phyloP scores from a whole-genome alignment of 495 filamentous ascomycete genomes.

The Evernia prunastri region DNA sequence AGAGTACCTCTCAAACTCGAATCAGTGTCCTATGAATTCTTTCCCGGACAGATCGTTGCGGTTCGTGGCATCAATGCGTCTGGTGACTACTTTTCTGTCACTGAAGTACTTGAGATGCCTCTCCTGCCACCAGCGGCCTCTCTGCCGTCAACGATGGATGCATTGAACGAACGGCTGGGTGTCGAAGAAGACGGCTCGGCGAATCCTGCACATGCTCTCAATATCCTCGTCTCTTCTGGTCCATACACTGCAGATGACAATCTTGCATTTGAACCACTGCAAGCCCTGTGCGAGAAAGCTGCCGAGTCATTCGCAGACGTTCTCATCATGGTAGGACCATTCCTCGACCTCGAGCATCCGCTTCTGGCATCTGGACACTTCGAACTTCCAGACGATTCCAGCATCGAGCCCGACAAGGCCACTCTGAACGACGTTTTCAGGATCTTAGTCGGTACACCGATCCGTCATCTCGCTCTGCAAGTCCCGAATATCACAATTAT shows the following conservation, averaged over 20 bases:
- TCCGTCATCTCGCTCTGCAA: slow-evolving; percentile 56
- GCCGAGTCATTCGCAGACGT: slow-evolving; percentile 68
- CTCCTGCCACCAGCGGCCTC: slow-evolving; percentile 64
- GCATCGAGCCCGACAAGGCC: slow-evolving; percentile 63
- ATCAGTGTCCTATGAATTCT: slow-evolving; percentile 71
- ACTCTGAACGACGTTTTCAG: slow-evolving; percentile 81
- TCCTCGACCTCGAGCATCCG: slow-evolving; percentile 86
- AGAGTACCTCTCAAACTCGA: slow-evolving; percentile 75
- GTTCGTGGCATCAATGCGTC: slow-evolving; percentile 79
- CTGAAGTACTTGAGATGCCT: slow-evolving; percentile 67
- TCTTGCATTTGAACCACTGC: slow-evolving; percentile 78
- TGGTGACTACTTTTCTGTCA: slow-evolving; percentile 75
- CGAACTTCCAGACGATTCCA: slow-evolving; percentile 70
- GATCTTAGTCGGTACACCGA: slow-evolving; percentile 60
- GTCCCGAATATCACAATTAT: slow-evolving; percentile 75
- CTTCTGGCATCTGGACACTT: slow-evolving; percentile 84
- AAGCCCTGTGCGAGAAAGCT: slow-evolving; percentile 71
- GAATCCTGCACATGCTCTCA: slow-evolving; percentile 55
- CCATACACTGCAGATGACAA: slow-evolving; percentile 91
- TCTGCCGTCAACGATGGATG: slow-evolving; percentile 49
- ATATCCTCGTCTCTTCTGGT: slow-evolving; percentile 69
- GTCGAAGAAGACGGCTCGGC: slow-evolving; percentile 53
- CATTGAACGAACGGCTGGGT: slow-evolving; percentile 59
- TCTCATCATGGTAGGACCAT: slow-evolving; percentile 78
- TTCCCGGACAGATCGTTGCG: slow-evolving; percentile 91